phyloP scores from a whole-genome alignment of 2,329 filamentous ascomycete genomes.

The Purpureocillium takamizusanense region DNA sequence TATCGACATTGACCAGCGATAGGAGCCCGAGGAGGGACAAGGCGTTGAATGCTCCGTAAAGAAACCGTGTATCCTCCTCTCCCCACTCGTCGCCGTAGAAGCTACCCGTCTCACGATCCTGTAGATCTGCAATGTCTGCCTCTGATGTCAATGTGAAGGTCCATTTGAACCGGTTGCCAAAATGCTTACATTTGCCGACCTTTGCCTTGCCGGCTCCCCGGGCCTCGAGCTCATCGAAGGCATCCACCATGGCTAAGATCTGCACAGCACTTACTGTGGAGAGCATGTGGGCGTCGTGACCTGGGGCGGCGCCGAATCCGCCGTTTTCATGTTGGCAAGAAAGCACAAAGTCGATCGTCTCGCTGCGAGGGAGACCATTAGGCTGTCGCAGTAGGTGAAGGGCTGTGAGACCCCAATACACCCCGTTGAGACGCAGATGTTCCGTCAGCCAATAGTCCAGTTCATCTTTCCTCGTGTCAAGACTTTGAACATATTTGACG shows the following conservation, averaged over 20 bases:
- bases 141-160: constrained; percentile 6
- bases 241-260: constrained; percentile 80
- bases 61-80: constrained; percentile 88
- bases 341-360: constrained; percentile 86
- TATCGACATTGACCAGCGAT: constrained; percentile 65
- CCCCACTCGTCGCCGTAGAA: constrained; percentile 96
- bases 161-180: constrained; percentile 3
- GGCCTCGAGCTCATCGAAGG: constrained; percentile 70
- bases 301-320: constrained; percentile 88
- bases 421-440: constrained; percentile 86
- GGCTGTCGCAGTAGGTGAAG: constrained; percentile 77
- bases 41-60: constrained; percentile 84
- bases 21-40: constrained; percentile 74
- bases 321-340: constrained; percentile 86
- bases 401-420: constrained; percentile 93
- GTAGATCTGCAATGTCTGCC: constrained; percentile 68
- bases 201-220: constrained; percentile 55
- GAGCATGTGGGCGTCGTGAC: constrained; percentile 92
- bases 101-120: constrained; percentile 72
- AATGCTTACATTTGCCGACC: constrained; percentile 66
- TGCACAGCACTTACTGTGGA: constrained; percentile 94
- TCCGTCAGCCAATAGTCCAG: constrained; percentile 98
- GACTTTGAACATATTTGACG: constrained; percentile 84
- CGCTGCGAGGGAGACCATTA: constrained; percentile 68
- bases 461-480: constrained; percentile 88